Evolutionary conservation across 2,329 filamentous ascomycete genomes (phyloP).

Genomic region (Rutstroemia sp.): DNA sequence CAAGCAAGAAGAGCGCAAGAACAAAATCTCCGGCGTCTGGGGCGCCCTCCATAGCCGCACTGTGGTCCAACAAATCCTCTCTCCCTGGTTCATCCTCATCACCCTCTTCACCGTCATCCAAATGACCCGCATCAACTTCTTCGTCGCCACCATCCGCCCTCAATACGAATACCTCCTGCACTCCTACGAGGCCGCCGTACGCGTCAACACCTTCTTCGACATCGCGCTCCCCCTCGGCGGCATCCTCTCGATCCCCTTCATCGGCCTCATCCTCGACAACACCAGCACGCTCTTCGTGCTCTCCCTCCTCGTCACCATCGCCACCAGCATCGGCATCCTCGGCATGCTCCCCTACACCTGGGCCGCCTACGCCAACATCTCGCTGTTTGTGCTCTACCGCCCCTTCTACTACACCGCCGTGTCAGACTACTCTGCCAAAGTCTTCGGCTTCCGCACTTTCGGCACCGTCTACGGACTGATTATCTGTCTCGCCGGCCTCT

Average conservation of each 20-base stretch:
- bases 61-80: constrained; percentile 64
- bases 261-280: constrained; percentile 71
- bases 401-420: constrained; percentile 90
- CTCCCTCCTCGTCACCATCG: constrained; percentile 58
- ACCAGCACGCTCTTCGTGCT: constrained; percentile 67
- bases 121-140: constrained; percentile 84
- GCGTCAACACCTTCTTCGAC: constrained; percentile 81
- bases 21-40: constrained; percentile 67
- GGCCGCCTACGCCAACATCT: constrained; percentile 69
- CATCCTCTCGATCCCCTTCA: constrained; percentile 78
- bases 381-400: constrained; percentile 75
- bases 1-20: constrained; percentile 60
- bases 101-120: constrained; percentile 68
- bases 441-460: constrained; percentile 87
- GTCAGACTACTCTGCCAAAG: constrained; percentile 83
- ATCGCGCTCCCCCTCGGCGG: constrained; percentile 77
- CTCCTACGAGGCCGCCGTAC: constrained; percentile 50
- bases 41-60: constrained; percentile 72
- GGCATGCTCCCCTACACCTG: constrained; percentile 64
- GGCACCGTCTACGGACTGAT: constrained; percentile 91
- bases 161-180: constrained; percentile 74
- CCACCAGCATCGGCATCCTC: constrained; percentile 68
- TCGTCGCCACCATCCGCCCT: constrained; percentile 76
- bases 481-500: constrained; percentile 75
- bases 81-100: constrained; percentile 80